phyloP scores from a whole-genome alignment of 1,284 basidiomycete species.

The Blastosporella zonata region DNA sequence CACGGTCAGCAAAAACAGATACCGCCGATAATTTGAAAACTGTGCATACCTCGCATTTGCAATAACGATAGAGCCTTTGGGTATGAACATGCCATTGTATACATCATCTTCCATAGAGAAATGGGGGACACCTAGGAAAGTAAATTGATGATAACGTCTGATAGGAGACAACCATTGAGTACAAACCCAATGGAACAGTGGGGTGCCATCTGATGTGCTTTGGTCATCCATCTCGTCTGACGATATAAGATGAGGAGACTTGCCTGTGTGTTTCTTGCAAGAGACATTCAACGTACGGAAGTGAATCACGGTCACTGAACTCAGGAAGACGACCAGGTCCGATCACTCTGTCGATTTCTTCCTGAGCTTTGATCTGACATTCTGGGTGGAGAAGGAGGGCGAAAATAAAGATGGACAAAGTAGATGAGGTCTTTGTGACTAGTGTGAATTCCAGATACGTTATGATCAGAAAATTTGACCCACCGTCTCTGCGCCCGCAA shows the following conservation, averaged over 20 bases:
- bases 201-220: slow-evolving; percentile 10
- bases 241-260: not conserved
- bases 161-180: not conserved
- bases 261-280: slow-evolving; percentile 36
- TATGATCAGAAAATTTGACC: not conserved
- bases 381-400: slow-evolving; percentile 44
- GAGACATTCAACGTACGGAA: slow-evolving; percentile 29
- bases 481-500: slow-evolving; percentile 19
- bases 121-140: slow-evolving; percentile 6
- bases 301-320: slow-evolving; percentile 28
- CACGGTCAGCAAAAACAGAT: not conserved
- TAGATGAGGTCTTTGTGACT: slow-evolving; percentile 9
- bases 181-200: slow-evolving; percentile 13
- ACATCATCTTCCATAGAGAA: slow-evolving; percentile 8
- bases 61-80: slow-evolving; percentile 7
- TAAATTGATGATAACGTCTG: slow-evolving; percentile 1
- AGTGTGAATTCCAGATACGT: not conserved
- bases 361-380: slow-evolving; percentile 39
- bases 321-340: slow-evolving; percentile 39
- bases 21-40: not conserved
- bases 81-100: slow-evolving; percentile 9
- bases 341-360: slow-evolving; percentile 42
- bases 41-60: slow-evolving; percentile 3
- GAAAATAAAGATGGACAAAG: slow-evolving; percentile 27
- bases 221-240: not conserved